These are phyloP conservation scores for Chlamydomonas urium DNA, from an alignment of 139 green algal genomes.

Conservation along the genomic window DNA sequence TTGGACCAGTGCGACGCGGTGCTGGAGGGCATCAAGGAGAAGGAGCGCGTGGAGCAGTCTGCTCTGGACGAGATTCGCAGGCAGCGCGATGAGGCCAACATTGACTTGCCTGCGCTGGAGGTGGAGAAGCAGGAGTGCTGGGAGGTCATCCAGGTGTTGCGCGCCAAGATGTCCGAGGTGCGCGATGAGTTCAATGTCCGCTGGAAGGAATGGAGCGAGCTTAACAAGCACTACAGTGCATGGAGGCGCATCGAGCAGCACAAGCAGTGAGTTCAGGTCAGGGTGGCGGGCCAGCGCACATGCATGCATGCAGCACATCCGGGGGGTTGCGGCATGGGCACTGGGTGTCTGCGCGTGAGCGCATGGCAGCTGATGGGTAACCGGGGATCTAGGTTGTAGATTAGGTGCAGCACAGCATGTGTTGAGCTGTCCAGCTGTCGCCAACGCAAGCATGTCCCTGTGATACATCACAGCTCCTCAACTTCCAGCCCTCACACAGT, in stretches of 20 bases:
- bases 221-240: conserved; percentile 30
- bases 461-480: too few species aligned
- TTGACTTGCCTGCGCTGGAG: conserved; percentile 31
- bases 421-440: too few species aligned
- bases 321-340: too few species aligned
- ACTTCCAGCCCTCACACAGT: conserved; percentile 4
- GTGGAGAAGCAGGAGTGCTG: conserved; percentile 27
- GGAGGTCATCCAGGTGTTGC: conserved; percentile 25
- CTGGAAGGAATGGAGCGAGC: conserved; percentile 44
- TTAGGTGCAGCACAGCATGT: too few species aligned
- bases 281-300: too few species aligned
- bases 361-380: too few species aligned
- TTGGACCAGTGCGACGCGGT: conserved; percentile 40
- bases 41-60: conserved; percentile 16
- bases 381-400: too few species aligned
- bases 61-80: conserved; percentile 33
- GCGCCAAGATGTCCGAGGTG: conserved; percentile 42
- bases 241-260: conserved; percentile 25
- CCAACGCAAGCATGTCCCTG: too few species aligned
- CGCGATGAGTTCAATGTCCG: conserved; percentile 31
- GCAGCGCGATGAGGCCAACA: conserved; percentile 18
- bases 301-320: too few species aligned
- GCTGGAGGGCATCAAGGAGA: conserved; percentile 27
- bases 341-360: too few species aligned
- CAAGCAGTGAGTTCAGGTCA: conserved; percentile 28